phyloP scores from a whole-genome alignment of 257 asterid species.

The Petunia secreta region DNA sequence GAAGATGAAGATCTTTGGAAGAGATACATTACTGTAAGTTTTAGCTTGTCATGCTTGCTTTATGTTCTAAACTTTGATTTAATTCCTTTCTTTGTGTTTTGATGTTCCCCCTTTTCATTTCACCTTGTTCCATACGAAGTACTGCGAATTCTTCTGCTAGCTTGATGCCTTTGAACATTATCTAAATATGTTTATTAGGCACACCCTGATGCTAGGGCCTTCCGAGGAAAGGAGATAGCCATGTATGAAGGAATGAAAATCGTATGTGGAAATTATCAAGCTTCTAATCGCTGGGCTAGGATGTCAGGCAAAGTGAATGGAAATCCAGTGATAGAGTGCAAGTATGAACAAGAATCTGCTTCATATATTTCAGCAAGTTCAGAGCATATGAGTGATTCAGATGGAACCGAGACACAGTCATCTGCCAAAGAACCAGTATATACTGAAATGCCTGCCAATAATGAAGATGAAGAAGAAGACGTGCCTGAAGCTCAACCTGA shows the following conservation, averaged over 20 bases:
- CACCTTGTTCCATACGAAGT: neutral
- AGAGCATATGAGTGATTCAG: slow-evolving; percentile 21
- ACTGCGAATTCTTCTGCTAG: neutral
- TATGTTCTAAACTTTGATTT: neutral
- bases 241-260: slow-evolving; percentile 26
- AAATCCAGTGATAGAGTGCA: slow-evolving; percentile 24
- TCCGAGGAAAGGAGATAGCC: slow-evolving; percentile 23
- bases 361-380: slow-evolving; percentile 26
- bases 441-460: slow-evolving; percentile 24
- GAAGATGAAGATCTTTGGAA: slow-evolving; percentile 26
- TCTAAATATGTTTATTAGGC: slow-evolving; percentile 20
- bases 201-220: slow-evolving; percentile 27
- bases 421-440: slow-evolving; percentile 25
- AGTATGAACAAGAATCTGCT: slow-evolving; percentile 25
- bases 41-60: neutral
- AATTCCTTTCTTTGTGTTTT: neutral
- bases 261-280: slow-evolving; percentile 19
- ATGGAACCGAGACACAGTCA: slow-evolving; percentile 24
- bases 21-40: slow-evolving; percentile 21
- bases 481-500: slow-evolving; percentile 8
- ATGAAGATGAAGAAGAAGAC: slow-evolving; percentile 16
- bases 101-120: neutral
- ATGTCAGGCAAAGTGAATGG: slow-evolving; percentile 20
- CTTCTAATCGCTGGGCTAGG: neutral
- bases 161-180: neutral